These are phyloP conservation scores for Mytilinidion resinicola DNA, from an alignment of 495 filamentous ascomycete genomes.

Conservation along the genomic window DNA sequence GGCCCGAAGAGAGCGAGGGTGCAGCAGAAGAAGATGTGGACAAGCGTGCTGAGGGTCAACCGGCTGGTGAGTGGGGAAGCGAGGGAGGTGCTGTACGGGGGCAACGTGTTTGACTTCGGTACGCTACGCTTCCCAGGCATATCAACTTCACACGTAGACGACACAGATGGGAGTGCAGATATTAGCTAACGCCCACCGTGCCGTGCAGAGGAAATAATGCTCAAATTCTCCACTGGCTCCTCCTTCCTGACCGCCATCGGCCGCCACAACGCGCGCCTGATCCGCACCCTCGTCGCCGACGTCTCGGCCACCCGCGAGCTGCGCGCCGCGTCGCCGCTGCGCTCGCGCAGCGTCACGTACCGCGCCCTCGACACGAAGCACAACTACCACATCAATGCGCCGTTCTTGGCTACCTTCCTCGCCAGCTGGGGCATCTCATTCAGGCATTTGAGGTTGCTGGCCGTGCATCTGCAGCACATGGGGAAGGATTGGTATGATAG, in stretches of 20 bases:
- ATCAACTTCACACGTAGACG: not conserved
- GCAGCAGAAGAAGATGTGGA: conserved; percentile 13
- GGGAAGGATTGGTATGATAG: too few relatives aligned
- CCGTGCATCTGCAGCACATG: too few relatives aligned
- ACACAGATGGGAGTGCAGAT: not conserved
- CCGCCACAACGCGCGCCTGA: not conserved
- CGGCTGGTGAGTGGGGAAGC: conserved; percentile 7
- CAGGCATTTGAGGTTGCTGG: too few relatives aligned
- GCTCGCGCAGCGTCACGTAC: too few relatives aligned
- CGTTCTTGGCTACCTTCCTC: too few relatives aligned
- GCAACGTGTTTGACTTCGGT: conserved; percentile 22
- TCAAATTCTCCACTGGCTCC: not conserved
- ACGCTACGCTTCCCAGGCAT: not conserved
- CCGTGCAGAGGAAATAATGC: conserved; percentile 3
- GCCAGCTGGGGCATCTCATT: too few relatives aligned
- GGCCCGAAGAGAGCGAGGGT: conserved; percentile 2
- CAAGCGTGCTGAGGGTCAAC: conserved; percentile 4
- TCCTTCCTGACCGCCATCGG: not conserved
- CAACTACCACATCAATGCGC: too few relatives aligned
- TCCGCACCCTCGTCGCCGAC: conserved; percentile 7
- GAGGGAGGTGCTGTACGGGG: conserved; percentile 8
- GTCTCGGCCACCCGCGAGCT: conserved; percentile 8
- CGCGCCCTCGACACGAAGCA: too few relatives aligned
- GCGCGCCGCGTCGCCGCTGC: not conserved
- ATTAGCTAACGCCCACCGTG: not conserved